Evolutionary conservation across 768 basidiomycete species (phyloP).

Genomic region (Cyclocybe aegerita): DNA sequence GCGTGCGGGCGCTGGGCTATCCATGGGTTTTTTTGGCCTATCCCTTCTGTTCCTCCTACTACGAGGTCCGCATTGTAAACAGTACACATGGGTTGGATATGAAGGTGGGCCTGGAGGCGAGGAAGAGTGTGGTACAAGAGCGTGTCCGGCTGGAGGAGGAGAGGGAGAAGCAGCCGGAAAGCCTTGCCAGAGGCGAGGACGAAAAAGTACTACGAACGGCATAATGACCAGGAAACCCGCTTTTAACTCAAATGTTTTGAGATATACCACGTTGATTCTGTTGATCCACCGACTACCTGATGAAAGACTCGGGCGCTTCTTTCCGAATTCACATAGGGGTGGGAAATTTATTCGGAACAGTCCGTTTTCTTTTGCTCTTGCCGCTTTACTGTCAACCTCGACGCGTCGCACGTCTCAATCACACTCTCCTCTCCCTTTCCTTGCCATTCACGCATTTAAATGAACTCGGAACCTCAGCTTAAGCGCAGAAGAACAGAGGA

Average conservation of each 20-base stretch:
- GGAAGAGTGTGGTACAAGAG: constrained; percentile 33
- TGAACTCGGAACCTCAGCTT: too few species aligned
- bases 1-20: constrained; percentile 62
- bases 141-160: constrained; percentile 4
- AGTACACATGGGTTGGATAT: constrained; percentile 65
- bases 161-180: background rate
- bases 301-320: too few species aligned
- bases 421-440: too few species aligned
- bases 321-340: too few species aligned
- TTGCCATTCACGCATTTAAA: too few species aligned
- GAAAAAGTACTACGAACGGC: background rate
- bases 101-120: constrained; percentile 55
- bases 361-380: too few species aligned
- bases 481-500: too few species aligned
- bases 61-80: constrained; percentile 65
- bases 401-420: too few species aligned
- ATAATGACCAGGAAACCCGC: background rate
- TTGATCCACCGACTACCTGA: too few species aligned
- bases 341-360: too few species aligned
- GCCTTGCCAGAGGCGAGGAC: background rate
- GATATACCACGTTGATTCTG: too few species aligned
- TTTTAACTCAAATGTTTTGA: background rate
- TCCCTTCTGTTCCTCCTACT: constrained; percentile 56
- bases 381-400: too few species aligned
- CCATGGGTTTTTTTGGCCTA: constrained; percentile 56